Evolutionary conservation across 331 rosid species (phyloP), one percentile per base, ranked within the genome.

Genomic region (Pyracantha coccinea): DNA sequence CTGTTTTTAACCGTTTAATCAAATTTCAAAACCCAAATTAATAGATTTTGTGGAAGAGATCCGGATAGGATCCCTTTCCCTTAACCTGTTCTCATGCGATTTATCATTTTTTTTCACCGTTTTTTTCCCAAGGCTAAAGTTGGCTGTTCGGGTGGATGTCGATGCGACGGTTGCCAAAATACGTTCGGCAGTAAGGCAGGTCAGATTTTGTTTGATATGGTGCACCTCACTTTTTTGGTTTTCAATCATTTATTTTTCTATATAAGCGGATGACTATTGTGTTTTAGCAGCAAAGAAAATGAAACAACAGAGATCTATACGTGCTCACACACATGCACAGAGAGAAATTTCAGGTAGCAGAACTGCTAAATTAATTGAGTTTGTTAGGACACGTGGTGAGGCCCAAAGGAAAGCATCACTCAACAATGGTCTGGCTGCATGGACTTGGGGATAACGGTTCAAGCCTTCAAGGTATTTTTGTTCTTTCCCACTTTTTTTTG

Each of bases 131-230:
- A 83, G 89, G 75, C 80, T 19, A 50, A 76, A 16, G 76, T 83
- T 50, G 75, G 83, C 67, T 83, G 87, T 64, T 83, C 89, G 0
- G 17, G 7, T 11, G 70, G 44, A 23, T 86, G 89, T 53, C 66
- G 31, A 28, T 86, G 89, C 35, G 73, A 55, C 11, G 29, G 59
- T 54, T 86, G 89, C 78, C 32, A 67, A 27, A 86, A 86, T 62
- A 29, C 78, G 16, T 80, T 60, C 25, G 87, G 89, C 77, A 57
- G 5, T 4, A 65, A 32, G 25, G 0, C 79, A 77, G 83, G 87
- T 83, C 25, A 52, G 80, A 21, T 65, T 38, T 23, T 63, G 67
- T 17, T 27, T 31, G 38, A 11, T 41, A 19, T 58, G 33, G 4
- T 59, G 3, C 9, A 8, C n/a, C 24, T 54, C 23, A n/a, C 59